Base-by-base conservation (phyloP, 2,329 filamentous ascomycete species). In the Hirsutella rhossiliensis region DNA sequence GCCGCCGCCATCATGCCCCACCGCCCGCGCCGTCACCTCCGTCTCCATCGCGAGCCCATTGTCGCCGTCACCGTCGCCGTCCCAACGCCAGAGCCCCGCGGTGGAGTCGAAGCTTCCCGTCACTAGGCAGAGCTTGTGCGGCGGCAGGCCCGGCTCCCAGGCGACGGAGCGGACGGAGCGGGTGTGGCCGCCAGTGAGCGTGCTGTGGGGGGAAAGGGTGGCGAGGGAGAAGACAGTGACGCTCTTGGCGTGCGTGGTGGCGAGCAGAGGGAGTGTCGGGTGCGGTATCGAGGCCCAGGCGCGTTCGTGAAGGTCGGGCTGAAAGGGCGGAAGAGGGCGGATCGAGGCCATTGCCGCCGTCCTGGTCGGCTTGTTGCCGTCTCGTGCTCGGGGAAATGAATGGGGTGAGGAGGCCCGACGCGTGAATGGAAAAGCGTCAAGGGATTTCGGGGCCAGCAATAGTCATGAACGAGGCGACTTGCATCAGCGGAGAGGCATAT, bases 81-180 rank as follows among this genome's bases (percentile, higher is more conserved):
- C 76, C 65, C 75, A 80, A 50, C 76, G 80, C 90, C 81, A 94
- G 54, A 85, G 76, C 11, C 88, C 92, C 2, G 90, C 89, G 1
- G 86, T 94, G 15, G 87, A 83, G 62, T 98, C 92, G 60, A 98
- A 98, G 60, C 84, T 92, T 4, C 87, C 92, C 0, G 89, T 95
- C 5, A 90, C 89, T 15, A 97, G 75, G 38, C 90, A 87, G 45
- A 85, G 81, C 58, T 81, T 78, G 48, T 71, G 64, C 3, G 68
- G 64, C 13, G 73, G 66, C 38, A 77, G 65, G 47, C 74, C 73
- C 0, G 89, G 88, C 64, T 94, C 94, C 92, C 92, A 98, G 32
- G 87, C 82, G 18, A 82, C 79, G 41, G 80, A 79, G 44, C 92
- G 79, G n/a, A 98, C 80, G 54, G 84, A 92, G 45, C 92, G 84